Evolutionary conservation across 2,329 filamentous ascomycete species (phyloP).

Genomic region (Trichocomaceae sp.): DNA sequence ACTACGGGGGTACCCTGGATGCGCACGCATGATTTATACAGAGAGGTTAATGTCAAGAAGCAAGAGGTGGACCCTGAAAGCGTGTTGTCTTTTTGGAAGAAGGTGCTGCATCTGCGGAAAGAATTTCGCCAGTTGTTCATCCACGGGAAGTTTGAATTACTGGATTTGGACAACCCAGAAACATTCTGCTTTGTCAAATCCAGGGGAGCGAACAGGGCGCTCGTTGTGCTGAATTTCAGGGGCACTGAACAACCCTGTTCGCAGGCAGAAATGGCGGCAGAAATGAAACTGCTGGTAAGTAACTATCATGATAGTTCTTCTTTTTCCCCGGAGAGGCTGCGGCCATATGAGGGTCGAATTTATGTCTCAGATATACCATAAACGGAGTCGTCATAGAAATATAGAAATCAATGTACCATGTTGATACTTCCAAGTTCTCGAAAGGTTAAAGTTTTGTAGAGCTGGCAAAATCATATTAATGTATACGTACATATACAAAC

Average conservation of each 20-base stretch:
- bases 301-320: conserved; percentile 13
- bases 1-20: conserved; percentile 58
- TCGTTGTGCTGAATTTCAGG: conserved; percentile 19
- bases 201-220: conserved; percentile 14
- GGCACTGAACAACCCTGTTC: conserved; percentile 13
- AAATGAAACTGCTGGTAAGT: conserved; percentile 18
- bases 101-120: conserved; percentile 35
- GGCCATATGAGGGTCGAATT: conserved; percentile 20
- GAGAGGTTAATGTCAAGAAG: conserved; percentile 51
- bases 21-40: conserved; percentile 48
- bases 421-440: no score
- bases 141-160: conserved; percentile 16
- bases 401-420: no score
- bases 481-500: no score
- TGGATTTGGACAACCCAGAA: conserved; percentile 24
- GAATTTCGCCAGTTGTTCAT: not conserved
- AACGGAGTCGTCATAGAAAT: no score
- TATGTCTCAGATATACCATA: conserved; percentile 12
- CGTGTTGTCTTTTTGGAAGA: conserved; percentile 54
- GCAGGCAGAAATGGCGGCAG: not conserved
- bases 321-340: conserved; percentile 4
- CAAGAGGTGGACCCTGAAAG: conserved; percentile 27
- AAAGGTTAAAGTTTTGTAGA: no score
- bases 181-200: conserved; percentile 21
- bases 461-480: no score